Evolutionary conservation across 164 flowering plant genomes (phyloP).

Genomic region (Amborella trichopoda): DNA sequence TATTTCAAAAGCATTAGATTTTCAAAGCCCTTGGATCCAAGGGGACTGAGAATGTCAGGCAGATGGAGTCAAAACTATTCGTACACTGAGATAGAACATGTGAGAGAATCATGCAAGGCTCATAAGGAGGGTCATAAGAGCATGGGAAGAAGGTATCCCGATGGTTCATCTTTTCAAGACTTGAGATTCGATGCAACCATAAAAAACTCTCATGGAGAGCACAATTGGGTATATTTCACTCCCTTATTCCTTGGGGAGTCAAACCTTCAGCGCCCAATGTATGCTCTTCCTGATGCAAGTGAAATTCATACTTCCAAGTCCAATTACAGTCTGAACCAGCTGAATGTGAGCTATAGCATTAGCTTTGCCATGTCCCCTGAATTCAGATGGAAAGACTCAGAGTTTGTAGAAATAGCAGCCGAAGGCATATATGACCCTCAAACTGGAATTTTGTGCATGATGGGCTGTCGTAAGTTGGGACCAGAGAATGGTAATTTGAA

Average conservation of each 20-base stretch:
- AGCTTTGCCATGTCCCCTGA: conserved; percentile 4
- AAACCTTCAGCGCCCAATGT: conserved; percentile 9
- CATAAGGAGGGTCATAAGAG: conserved; percentile 9
- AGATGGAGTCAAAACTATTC: conserved; percentile 20
- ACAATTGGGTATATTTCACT: conserved; percentile 21
- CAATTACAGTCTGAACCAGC: conserved; percentile 7
- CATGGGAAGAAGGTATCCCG: conserved; percentile 24
- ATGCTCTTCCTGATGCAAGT: not conserved
- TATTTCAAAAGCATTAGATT: conserved; percentile 25
- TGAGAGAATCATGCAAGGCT: conserved; percentile 20
- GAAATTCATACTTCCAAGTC: not conserved
- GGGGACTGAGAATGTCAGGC: too few species aligned
- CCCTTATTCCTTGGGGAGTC: conserved; percentile 29
- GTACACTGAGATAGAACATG: conserved; percentile 28
- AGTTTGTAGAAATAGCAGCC: conserved; percentile 28
- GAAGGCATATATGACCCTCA: conserved; percentile 54
- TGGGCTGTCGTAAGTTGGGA: conserved; percentile 37
- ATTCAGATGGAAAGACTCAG: not conserved
- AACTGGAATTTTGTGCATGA: conserved; percentile 57
- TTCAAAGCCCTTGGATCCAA: conserved; percentile 8
- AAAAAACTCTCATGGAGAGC: conserved; percentile 5
- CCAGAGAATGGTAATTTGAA: conserved; percentile 10
- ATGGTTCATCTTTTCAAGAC: conserved; percentile 18
- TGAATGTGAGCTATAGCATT: conserved; percentile 45
- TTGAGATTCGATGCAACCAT: conserved; percentile 37